Conservation (phyloP, 176 grass and related monocot genomes). For the Cenchrus fungigraminus region DNA sequence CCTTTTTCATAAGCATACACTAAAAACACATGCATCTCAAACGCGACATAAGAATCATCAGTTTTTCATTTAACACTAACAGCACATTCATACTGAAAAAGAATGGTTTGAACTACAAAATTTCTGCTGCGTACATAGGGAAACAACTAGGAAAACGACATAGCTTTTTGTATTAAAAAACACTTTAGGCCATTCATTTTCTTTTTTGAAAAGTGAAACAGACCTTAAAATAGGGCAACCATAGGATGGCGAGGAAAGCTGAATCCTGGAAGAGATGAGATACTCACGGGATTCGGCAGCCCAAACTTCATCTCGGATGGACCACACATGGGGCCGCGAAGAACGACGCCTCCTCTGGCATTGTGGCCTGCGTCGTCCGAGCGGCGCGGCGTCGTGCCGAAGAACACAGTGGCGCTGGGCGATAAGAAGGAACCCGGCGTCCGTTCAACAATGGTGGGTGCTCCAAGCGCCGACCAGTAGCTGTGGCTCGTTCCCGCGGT, state of each 20-base stretch:
- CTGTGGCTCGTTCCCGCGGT: too few species aligned
- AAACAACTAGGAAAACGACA: neutral
- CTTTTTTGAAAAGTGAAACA: neutral
- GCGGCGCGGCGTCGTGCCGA: too few species aligned
- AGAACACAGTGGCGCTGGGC: too few species aligned
- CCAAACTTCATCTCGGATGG: too few species aligned
- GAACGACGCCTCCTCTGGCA: too few species aligned
- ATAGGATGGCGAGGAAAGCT: neutral
- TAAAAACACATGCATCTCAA: neutral
- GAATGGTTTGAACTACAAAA: neutral
- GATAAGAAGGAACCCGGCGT: too few species aligned
- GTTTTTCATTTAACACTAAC: too few species aligned
- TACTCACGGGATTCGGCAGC: neutral
- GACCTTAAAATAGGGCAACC: neutral
- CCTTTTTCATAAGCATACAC: neutral
- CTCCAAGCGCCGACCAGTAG: too few species aligned
- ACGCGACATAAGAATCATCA: neutral
- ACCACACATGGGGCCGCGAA: too few species aligned
- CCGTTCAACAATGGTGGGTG: too few species aligned
- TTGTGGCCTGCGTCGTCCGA: too few species aligned
- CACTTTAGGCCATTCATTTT: neutral
- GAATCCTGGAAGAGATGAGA: neutral
- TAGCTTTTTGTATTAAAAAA: neutral
- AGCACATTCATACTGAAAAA: neutral
- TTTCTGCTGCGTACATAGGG: slow-evolving; percentile 6